phyloP scores from a whole-genome alignment of 331 rosid species.

The Dryas integrifolia region DNA sequence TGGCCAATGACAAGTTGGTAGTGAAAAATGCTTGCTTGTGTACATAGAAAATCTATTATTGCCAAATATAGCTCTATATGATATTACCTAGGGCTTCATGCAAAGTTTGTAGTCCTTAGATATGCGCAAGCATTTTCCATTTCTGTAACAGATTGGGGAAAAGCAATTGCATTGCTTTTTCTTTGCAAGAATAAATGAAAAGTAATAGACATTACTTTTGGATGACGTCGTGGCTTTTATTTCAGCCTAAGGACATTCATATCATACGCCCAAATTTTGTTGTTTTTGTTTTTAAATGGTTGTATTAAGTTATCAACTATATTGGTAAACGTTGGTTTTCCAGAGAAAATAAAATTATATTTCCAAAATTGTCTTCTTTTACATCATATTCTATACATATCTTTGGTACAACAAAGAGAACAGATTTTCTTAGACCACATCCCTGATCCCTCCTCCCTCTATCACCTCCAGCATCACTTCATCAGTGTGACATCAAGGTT shows the following conservation, averaged over 20 bases:
- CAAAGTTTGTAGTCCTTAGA: neutral
- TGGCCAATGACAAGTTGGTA: too few species aligned
- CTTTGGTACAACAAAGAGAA: neutral
- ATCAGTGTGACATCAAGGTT: too few species aligned
- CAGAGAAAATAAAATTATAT: neutral
- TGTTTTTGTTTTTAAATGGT: neutral
- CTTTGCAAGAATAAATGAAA: constrained; percentile 30
- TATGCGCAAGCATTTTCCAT: constrained; percentile 10
- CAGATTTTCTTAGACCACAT: too few species aligned
- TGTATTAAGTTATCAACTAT: neutral
- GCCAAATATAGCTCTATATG: too few species aligned
- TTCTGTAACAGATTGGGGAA: constrained; percentile 13
- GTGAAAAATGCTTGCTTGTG: too few species aligned
- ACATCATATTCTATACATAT: neutral
- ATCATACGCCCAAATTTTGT: too few species aligned
- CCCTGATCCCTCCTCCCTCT: too few species aligned
- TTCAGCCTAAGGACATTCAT: too few species aligned
- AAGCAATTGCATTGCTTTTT: constrained; percentile 2
- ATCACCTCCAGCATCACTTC: too few species aligned
- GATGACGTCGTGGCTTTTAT: too few species aligned
- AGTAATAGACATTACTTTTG: neutral
- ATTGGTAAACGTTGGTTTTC: neutral
- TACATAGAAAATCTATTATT: too few species aligned
- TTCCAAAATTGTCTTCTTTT: neutral
- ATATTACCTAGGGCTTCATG: constrained; percentile 8